Evolutionary conservation across 1,139 yeast species (phyloP), one percentile per base, ranked within the genome.

Genomic region (Pichia norvegensis): DNA sequence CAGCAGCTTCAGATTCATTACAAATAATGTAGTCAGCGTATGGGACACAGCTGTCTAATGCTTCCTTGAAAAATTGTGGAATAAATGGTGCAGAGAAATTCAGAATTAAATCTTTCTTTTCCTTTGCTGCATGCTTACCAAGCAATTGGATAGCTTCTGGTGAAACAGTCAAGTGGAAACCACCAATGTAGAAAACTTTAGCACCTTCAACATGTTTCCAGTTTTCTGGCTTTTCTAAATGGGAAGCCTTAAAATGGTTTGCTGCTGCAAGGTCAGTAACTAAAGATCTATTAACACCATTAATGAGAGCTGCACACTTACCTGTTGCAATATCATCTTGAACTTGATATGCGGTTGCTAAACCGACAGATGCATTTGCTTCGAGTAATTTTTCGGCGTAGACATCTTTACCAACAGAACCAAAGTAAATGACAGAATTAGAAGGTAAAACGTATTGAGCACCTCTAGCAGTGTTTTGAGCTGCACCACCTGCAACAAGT

Each of bases 401-500:
- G 59, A 82, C 76, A 68, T 92, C 99, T 58, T 85, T 76, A 62
- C 98, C 98, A 53, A 90, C 98, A 46, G 95, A 82, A 45, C 99
- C 99, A 63, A 92, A 88, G 74, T 94, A 92, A 46, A 83, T 85
- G 44, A 92, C 98, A 29, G 94, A 81, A 59, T 80, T 68, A 42
- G 73, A 69, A 50, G 97, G 96, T 48, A 94, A 74, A 53, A 87
- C 70, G 70, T 87, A 90, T 64, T 92, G 97, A 45, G 97, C 97
- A 63, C 96, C 99, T 72, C 99, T 81, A 50, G 98, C 97, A 53
- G 98, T 82, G 73, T 92, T 92, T 72, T 92, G 99, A 51, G 97
- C 98, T 58, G 99, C 98, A 66, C 99, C 99, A 58, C 99, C 99
- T 52, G 99, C 98, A 58, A 92, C 79, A 54, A 81, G 70, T 62